phyloP scores from a whole-genome alignment of 768 basidiomycete genomes.

The Trametes villosa region DNA sequence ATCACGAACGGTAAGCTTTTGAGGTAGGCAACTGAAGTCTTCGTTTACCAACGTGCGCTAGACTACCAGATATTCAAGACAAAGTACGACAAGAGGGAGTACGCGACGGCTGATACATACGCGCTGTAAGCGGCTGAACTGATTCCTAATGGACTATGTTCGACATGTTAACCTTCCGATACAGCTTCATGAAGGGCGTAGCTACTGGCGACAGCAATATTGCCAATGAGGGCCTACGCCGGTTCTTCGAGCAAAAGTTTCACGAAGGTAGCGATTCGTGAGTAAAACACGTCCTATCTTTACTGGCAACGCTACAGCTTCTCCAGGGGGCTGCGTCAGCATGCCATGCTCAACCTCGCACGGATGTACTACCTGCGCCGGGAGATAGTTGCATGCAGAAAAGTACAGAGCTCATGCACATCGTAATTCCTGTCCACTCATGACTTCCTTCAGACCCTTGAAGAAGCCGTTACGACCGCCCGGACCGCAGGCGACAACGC shows the following conservation, averaged over 20 bases:
- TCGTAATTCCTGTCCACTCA: conserved; percentile 2
- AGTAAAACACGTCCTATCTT: conserved; percentile 32
- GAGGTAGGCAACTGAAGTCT: background rate
- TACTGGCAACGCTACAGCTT: background rate
- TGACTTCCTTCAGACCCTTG: conserved; percentile 62
- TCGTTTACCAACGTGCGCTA: background rate
- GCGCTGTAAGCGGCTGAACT: conserved; percentile 52
- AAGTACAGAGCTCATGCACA: conserved; percentile 46
- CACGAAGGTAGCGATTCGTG: conserved; percentile 82
- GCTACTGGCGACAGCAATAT: conserved; percentile 69
- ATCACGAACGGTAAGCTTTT: conserved; percentile 48
- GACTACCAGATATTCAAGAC: conserved; percentile 65
- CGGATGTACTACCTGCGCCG: conserved; percentile 75
- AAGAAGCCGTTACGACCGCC: conserved; percentile 79
- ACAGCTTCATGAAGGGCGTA: conserved; percentile 70
- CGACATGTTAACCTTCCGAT: background rate
- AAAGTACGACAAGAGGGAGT: conserved; percentile 64
- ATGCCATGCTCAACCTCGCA: conserved; percentile 76
- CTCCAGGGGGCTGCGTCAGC: conserved; percentile 74
- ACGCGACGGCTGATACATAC: conserved; percentile 65
- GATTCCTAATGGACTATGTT: too few species aligned
- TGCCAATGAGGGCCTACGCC: conserved; percentile 71
- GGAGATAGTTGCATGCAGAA: conserved; percentile 69
- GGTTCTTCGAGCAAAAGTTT: conserved; percentile 87
- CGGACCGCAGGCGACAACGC: conserved; percentile 72